Evolutionary conservation across 345 rosid genomes (phyloP).

Genomic region (thale cress (Arabidopsis thaliana)): TAIR10.1 NC_003070.9:7539501-7540000

Average conservation of each 20-base stretch:
- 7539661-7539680: not conserved
- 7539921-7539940: not conserved
- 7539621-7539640: not conserved
- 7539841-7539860: not conserved
- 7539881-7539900: not conserved
- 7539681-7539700: not conserved
- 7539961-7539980: not conserved
- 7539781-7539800: not conserved
- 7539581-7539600: not conserved
- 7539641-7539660: not conserved
- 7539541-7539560: not conserved
- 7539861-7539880: not conserved
- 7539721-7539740: not conserved
- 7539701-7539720: not conserved
- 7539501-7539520: not conserved
- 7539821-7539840: not conserved
- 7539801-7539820: not conserved
- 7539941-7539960: not conserved
- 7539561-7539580: conserved; percentile 6
- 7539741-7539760: not conserved
- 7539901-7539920: not conserved
- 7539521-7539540: not conserved
- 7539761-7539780: not conserved
- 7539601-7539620: not conserved
- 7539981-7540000: not conserved